Evolutionary conservation across 352 stramenopile species (phyloP).

Genomic region (Pythium periplocum): DNA sequence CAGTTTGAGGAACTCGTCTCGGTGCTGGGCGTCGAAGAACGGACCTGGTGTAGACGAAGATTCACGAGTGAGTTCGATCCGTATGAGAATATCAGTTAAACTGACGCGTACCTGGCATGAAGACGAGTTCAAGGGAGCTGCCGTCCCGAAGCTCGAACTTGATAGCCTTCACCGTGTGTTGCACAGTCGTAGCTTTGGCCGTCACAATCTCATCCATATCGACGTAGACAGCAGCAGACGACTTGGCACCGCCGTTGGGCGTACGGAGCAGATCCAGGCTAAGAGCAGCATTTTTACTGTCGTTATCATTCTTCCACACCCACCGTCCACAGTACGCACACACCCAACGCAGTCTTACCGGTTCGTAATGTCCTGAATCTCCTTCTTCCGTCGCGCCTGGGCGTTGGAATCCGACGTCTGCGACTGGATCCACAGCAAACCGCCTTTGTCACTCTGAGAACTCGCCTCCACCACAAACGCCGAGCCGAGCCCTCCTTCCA

Average conservation of each 20-base stretch:
- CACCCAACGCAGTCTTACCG: constrained; percentile 1
- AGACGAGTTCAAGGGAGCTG: constrained; percentile 43
- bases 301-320: constrained; percentile 1
- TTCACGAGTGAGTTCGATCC: background rate
- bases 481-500: constrained; percentile 46
- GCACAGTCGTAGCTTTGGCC: constrained; percentile 25
- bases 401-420: constrained; percentile 45
- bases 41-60: constrained; percentile 13
- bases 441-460: constrained; percentile 12
- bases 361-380: constrained; percentile 59
- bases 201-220: constrained; percentile 19
- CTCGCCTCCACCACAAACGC: constrained; percentile 16
- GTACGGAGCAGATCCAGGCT: constrained; percentile 19
- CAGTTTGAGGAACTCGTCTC: constrained; percentile 38
- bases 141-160: constrained; percentile 27
- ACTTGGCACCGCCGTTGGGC: constrained; percentile 19
- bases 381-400: constrained; percentile 38
- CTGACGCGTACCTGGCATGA: constrained; percentile 44
- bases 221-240: constrained; percentile 32
- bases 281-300: constrained; percentile 9
- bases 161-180: constrained; percentile 40
- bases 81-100: background rate
- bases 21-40: constrained; percentile 27
- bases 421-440: constrained; percentile 54
- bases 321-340: background rate